Conservation (phyloP, 352 stramenopile genomes). For the Globisporangium ultimum region DNA sequence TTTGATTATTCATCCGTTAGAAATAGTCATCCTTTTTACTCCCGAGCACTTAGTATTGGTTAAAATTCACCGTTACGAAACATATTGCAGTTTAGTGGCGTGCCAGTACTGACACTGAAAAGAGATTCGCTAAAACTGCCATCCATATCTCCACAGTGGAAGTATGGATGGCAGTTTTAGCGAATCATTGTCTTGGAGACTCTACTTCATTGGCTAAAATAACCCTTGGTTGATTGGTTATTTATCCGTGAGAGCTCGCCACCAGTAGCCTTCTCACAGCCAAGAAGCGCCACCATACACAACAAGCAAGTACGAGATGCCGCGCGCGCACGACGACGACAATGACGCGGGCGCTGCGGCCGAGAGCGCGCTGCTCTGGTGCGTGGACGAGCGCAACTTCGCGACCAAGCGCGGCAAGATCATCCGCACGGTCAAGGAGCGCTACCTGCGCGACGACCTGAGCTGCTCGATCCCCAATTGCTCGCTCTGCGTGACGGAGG, state of each 20-base stretch:
- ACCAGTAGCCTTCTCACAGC: not conserved
- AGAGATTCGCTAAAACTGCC: too few relatives aligned
- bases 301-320: not conserved
- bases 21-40: too few relatives aligned
- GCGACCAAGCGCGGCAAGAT: slow-evolving; percentile 78
- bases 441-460: slow-evolving; percentile 87
- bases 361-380: slow-evolving; percentile 54
- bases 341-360: not conserved
- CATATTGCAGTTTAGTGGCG: too few relatives aligned
- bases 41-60: too few relatives aligned
- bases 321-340: slow-evolving; percentile 1
- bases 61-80: too few relatives aligned
- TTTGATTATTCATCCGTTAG: too few relatives aligned
- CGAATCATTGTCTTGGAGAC: too few relatives aligned
- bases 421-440: slow-evolving; percentile 80
- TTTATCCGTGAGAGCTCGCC: not conserved
- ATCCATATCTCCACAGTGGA: too few relatives aligned
- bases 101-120: too few relatives aligned
- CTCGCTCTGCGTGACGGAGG: slow-evolving; percentile 52
- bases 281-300: not conserved
- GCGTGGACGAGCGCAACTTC: slow-evolving; percentile 72
- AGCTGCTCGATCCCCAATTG: slow-evolving; percentile 67
- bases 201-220: too few relatives aligned
- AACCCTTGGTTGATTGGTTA: too few relatives aligned
- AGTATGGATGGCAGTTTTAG: too few relatives aligned